Evolutionary conservation across 202 grass and related monocot species (phyloP), one percentile per base, ranked within the genome.

Genomic region (Tripidium arundinaceum): DNA sequence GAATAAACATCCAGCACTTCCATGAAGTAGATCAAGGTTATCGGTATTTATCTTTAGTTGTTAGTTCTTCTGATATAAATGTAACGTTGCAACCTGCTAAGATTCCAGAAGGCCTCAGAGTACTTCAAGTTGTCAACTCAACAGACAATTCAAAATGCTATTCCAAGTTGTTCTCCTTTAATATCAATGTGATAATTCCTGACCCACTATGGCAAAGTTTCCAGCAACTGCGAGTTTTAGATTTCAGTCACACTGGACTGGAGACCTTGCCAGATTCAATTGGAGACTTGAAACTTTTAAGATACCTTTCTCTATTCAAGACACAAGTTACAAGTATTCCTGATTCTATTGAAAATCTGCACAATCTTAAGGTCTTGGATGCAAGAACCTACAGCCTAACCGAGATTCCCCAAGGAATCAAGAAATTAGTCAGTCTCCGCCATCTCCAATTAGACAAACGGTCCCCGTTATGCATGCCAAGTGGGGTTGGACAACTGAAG

Each of bases 341-440:
- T 21, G 72, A 86, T 38, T 89, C 87, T 59, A 42, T 85, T 2
- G 75, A 63, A 9, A 16, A 26, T 12, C 87, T 89, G 12, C 42
- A 82, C 72, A 78, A 86, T 59, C 39, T 89, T 16, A 84, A 89
- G 24, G 72, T 76, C 43, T 47, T 83, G 11, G 83, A 86, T 54
- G 69, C 85, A 64, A 75, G 72, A 76, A 57, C 62, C 37, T 65
- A 74, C 45, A 39, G 19, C 19, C 72, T 83, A 43, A 1, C 22
- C 59, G 64, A 69, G 73, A 59, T 89, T 61, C 79, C 87, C n/a
- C 58, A 73, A 60, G 78, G 55, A 13, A 83, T 83, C 16, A 37
- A 68, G 27, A 76, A 89, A 19, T 61, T 89, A 24, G 38, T 72
- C 33, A 86, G 69, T 42, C 73, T 89, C 16, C 58, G 76, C 15